phyloP scores from a whole-genome alignment of 2,329 filamentous ascomycete species.

The Alternaria incomplexa region DNA sequence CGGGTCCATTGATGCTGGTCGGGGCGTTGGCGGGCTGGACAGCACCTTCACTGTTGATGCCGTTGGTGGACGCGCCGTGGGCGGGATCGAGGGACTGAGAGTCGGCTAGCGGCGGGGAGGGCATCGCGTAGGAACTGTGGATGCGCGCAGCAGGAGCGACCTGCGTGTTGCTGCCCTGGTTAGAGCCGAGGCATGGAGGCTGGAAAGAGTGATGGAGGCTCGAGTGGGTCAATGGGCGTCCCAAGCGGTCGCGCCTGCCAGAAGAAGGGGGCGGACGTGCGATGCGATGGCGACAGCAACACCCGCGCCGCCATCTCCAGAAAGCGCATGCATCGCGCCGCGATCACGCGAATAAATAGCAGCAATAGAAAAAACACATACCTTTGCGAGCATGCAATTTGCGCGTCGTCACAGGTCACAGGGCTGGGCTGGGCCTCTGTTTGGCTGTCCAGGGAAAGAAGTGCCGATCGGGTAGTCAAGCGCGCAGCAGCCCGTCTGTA shows the following conservation, averaged over 20 bases:
- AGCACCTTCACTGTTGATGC: slow-evolving; percentile 38
- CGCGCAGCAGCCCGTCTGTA: slow-evolving; percentile 35
- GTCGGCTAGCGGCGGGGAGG: slow-evolving; percentile 41
- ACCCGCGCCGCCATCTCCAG: slow-evolving; percentile 19
- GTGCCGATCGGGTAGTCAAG: slow-evolving; percentile 43
- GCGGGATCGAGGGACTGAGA: slow-evolving; percentile 30
- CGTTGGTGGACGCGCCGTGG: slow-evolving; percentile 43
- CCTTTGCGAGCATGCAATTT: slow-evolving; percentile 46
- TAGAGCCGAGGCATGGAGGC: slow-evolving; percentile 37
- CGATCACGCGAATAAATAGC: slow-evolving; percentile 5
- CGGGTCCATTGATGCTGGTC: slow-evolving; percentile 30
- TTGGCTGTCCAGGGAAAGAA: slow-evolving; percentile 44
- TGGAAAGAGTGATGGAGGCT: slow-evolving; percentile 15
- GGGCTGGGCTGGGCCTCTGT: slow-evolving; percentile 45
- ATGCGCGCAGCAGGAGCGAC: slow-evolving; percentile 38
- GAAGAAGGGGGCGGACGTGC: slow-evolving; percentile 30
- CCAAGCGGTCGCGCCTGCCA: slow-evolving; percentile 31
- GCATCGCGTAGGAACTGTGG: slow-evolving; percentile 38
- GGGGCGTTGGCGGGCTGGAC: slow-evolving; percentile 42
- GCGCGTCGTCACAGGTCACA: slow-evolving; percentile 48
- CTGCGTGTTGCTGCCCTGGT: slow-evolving; percentile 37
- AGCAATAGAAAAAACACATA: slow-evolving; percentile 37
- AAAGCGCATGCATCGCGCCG: slow-evolving; percentile 22
- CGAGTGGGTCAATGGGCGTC: slow-evolving; percentile 30
- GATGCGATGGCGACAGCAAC: slow-evolving; percentile 12